Evolutionary conservation across 1,284 basidiomycete genomes (phyloP).

Genomic region (Malassezia brasiliensis): DNA sequence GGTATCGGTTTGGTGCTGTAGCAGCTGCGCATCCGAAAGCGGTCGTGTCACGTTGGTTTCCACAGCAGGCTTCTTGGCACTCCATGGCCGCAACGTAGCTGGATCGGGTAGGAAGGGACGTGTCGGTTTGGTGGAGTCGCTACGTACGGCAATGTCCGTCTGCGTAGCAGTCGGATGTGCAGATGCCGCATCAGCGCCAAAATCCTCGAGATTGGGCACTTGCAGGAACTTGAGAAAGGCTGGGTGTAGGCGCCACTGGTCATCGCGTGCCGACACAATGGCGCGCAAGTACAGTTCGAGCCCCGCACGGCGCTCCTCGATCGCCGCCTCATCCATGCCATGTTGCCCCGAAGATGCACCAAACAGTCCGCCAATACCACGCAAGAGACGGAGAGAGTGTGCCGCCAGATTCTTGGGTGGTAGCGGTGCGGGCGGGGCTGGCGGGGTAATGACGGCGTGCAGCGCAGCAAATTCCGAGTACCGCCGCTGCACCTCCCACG

Average conservation of each 20-base stretch:
- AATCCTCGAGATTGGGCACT: slow-evolving; percentile 50
- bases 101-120: not conserved
- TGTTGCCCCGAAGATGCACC: not conserved
- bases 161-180: not conserved
- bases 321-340: slow-evolving; percentile 49
- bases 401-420: slow-evolving; percentile 69
- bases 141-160: not conserved
- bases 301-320: slow-evolving; percentile 64
- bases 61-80: not conserved
- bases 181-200: not conserved
- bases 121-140: not conserved
- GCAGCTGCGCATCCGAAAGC: slow-evolving; percentile 68
- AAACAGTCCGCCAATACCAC: slow-evolving; percentile 17
- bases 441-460: slow-evolving; percentile 66
- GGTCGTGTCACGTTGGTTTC: slow-evolving; percentile 80
- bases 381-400: slow-evolving; percentile 33
- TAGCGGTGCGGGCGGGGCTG: slow-evolving; percentile 62
- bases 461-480: slow-evolving; percentile 88
- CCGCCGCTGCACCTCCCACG: slow-evolving; percentile 83
- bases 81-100: slow-evolving; percentile 51
- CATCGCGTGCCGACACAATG: slow-evolving; percentile 68
- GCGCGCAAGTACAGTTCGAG: slow-evolving; percentile 78
- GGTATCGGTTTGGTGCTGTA: slow-evolving; percentile 63
- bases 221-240: slow-evolving; percentile 80
- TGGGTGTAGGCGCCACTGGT: slow-evolving; percentile 67